A percentile compares a stretch with the other conserved stretches of the same genome.
phyloP scores from a whole-genome alignment of 148 eudicot genomes.

The Camellia granthamiana region DNA sequence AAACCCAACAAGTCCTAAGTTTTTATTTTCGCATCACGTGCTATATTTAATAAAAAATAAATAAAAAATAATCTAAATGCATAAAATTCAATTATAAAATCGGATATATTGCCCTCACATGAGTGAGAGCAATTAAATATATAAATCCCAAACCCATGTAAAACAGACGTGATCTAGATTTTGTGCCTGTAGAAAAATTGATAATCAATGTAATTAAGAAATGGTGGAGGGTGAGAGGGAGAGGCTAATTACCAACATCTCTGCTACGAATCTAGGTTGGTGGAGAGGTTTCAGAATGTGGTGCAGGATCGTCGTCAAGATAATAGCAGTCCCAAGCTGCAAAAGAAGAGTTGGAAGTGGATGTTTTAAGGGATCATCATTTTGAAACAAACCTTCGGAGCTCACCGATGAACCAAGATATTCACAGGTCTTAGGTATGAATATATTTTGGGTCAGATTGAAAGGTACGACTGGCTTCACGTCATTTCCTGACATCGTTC shows the following conservation, averaged over 20 bases:
- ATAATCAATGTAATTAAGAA: too few species aligned
- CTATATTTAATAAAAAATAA: too few species aligned
- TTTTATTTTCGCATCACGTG: too few species aligned
- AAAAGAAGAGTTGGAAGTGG: not conserved
- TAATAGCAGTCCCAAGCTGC: not conserved
- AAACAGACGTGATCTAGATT: too few species aligned
- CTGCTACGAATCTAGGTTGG: slow-evolving; percentile 17
- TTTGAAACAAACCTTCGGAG: slow-evolving; percentile 15
- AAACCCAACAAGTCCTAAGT: too few species aligned
- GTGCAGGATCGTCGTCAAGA: not conserved
- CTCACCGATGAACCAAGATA: not conserved
- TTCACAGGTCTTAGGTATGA: not conserved
- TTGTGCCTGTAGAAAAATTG: too few species aligned
- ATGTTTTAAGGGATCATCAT: slow-evolving; percentile 4
- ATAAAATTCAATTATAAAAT: too few species aligned
- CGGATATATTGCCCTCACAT: too few species aligned
- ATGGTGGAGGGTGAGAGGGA: not conserved
- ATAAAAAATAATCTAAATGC: too few species aligned
- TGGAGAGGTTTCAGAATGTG: slow-evolving; percentile 9
- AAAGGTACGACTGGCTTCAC: not conserved
- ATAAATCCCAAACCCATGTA: too few species aligned
- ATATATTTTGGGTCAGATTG: not conserved
- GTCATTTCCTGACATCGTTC: not conserved
- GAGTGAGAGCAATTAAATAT: too few species aligned
- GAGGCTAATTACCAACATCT: slow-evolving; percentile 14